Evolutionary conservation across 768 basidiomycete genomes (phyloP), one percentile per base, ranked within the genome.

Genomic region (Lentinula sp.): DNA sequence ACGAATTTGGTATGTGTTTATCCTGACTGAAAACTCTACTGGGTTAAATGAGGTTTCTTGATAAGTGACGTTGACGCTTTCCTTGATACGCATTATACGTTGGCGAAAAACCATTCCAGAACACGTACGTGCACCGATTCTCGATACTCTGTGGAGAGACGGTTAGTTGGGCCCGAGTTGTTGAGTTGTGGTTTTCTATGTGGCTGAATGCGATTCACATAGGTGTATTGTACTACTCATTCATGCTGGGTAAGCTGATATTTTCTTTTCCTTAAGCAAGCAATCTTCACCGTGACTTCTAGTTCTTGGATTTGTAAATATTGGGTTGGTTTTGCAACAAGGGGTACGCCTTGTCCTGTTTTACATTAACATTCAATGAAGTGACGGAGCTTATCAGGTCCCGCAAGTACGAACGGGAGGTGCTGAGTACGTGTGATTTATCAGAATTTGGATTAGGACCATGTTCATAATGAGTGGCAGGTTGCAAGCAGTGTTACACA

Each of bases 401-500:
- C 61, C 65, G 4, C 65, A 67, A 39, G 50, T 67, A 34, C 66
- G 66, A 35, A 57, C 63, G 4, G 66, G 62, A 51, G 60, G 62
- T 34, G 54, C 66, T 5, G 62, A 67, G 66, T 67, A 60, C 51
- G 58, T 61, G 23, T 11, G 5, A 52, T 42, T 7, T n/a, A 48
- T 15, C 16, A 15, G 42, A 15, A 43, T n/a, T 48, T 16, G 16
- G n/a, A 43, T 43, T 39, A 18, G 43, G 4, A 16, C 37, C 7
- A 15, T 45, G 4, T 10, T 48, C 45, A 49, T 28, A 43, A 31
- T 9, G 13, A 11, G 23, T 43, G 5, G 34, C 35, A 67, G 66
- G 57, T 54, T 67, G 15, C 66, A 67, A 61, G 62, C 64, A 11
- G 58, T 60, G n/a, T 53, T 67, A 18, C 66, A 67, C 57, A 67